Conservation (phyloP, 768 basidiomycete genomes). For the Lepiota venenata region DNA sequence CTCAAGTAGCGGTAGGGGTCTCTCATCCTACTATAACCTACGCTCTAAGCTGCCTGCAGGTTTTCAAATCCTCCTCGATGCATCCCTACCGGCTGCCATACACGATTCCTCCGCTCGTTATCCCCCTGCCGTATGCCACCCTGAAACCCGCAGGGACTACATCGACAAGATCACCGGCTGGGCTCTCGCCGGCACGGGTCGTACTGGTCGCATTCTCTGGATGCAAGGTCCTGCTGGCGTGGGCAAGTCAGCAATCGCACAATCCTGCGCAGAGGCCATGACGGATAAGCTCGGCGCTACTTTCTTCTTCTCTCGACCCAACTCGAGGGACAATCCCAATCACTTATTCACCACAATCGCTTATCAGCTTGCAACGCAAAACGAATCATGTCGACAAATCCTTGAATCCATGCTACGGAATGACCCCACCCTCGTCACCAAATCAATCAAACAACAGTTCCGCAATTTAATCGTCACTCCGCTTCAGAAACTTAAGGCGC, state of each 20-base stretch:
- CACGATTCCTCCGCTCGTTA: neutral
- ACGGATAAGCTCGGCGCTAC: neutral
- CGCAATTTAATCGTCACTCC: neutral
- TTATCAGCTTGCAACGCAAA: neutral
- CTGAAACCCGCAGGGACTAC: neutral
- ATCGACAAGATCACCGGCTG: neutral
- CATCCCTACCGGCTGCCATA: too few species aligned
- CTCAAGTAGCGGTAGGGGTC: too few species aligned
- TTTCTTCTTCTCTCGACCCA: conserved; percentile 8
- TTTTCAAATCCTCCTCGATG: too few species aligned
- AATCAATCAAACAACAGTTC: neutral
- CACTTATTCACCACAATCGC: neutral
- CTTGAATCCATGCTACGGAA: neutral
- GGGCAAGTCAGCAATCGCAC: neutral
- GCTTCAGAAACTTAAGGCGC: neutral
- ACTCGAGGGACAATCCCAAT: neutral
- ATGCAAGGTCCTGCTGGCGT: neutral
- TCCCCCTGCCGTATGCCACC: neutral
- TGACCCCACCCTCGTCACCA: neutral
- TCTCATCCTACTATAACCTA: too few species aligned
- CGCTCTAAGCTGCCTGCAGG: too few species aligned
- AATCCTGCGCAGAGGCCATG: neutral
- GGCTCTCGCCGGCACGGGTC: neutral
- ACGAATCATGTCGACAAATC: neutral
- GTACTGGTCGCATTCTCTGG: neutral